phyloP scores from a whole-genome alignment of 257 asterid genomes.

The Solanum pimpinellifolium region DNA sequence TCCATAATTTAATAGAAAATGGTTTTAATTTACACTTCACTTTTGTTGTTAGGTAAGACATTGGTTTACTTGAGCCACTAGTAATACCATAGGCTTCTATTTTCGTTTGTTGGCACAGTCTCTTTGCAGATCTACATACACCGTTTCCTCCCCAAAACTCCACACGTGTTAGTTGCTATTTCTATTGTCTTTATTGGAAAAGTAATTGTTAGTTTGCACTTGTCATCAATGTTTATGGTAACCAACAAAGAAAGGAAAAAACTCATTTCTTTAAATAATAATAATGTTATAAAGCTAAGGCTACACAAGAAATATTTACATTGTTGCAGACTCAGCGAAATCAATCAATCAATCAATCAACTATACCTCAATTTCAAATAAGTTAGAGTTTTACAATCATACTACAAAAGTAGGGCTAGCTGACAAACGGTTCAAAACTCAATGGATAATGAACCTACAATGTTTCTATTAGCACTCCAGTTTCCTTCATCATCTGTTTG shows the following conservation, averaged over 20 bases:
- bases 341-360: not conserved
- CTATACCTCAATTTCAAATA: not conserved
- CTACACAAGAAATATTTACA: not conserved
- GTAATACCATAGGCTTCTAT: not conserved
- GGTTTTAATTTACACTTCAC: not conserved
- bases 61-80: not conserved
- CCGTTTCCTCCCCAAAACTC: not conserved
- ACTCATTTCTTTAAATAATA: not conserved
- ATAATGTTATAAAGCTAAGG: not conserved
- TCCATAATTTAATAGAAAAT: not conserved
- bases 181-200: not conserved
- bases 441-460: not conserved
- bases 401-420: not conserved
- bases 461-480: not conserved
- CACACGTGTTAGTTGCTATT: not conserved
- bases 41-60: not conserved
- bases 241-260: not conserved
- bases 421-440: not conserved
- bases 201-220: not conserved
- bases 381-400: not conserved
- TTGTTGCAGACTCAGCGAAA: not conserved
- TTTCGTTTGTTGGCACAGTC: not conserved
- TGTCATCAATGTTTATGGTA: not conserved
- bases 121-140: not conserved
- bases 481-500: not conserved